Evolutionary conservation across 2,329 filamentous ascomycete species (phyloP), one percentile per base, ranked within the genome.

Genomic region (Lasiodiplodia sp.): DNA sequence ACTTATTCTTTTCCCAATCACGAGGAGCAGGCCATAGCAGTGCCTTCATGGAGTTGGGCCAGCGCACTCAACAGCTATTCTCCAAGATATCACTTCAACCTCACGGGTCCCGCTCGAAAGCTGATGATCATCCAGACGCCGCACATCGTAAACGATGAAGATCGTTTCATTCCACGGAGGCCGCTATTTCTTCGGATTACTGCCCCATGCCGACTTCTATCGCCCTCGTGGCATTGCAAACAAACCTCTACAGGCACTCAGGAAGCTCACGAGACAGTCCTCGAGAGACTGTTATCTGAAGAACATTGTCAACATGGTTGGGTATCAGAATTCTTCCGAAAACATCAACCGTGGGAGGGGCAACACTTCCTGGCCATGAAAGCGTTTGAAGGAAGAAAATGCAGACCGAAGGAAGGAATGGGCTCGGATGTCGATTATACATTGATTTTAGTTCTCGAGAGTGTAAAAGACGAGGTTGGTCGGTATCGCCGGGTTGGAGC

Each of bases 11-110:
- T n/a, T 2, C 1, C 18, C 40, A 44, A 7, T 44, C 16, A 3
- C 4, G 16, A 18, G 14, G 16, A 4, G 2, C 4, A 18, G 1
- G 40, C 2, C 1, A 18, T 44, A n/a, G 4, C 1, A 0, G 40
- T n/a, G 2, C 40, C 40, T 7, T 44, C 40, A 18, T 44, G 40
- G 40, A 44, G 40, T 44, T 44, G 40, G 40, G 40, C 40, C 7
- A 44, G 40, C 7, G 2, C 16, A 16, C 16, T 14, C 38, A 1
- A 16, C 40, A 18, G 40, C 4, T 16, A 4, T 44, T n/a, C n/a
- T 5, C n/a, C n/a, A n/a, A n/a, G n/a, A n/a, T n/a, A n/a, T n/a
- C n/a, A n/a, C n/a, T n/a, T n/a, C n/a, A n/a, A n/a, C n/a, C n/a
- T n/a, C n/a, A n/a, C n/a, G n/a, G n/a, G n/a, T n/a, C n/a, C n/a